Percentiles rank a stretch among this genome's conserved stretches.
These are phyloP conservation scores for Epichloe festucae DNA, from an alignment of 2,329 filamentous ascomycete species.

Conservation along the genomic window DNA sequence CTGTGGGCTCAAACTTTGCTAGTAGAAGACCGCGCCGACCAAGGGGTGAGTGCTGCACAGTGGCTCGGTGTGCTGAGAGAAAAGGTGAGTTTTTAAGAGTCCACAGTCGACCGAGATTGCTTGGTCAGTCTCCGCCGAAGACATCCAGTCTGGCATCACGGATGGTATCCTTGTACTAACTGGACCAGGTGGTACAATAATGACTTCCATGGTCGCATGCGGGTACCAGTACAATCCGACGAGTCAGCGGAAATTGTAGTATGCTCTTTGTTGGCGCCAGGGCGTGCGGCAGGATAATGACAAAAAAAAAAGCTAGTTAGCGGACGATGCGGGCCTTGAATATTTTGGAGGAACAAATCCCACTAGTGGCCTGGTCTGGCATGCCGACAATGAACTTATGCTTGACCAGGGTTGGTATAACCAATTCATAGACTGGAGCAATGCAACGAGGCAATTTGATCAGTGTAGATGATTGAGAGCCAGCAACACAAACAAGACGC, in stretches of 20 bases:
- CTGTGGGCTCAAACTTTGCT: slow-evolving; percentile 94
- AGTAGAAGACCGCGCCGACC: slow-evolving; percentile 88
- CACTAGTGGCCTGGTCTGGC: too few relatives aligned
- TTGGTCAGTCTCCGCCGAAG: not conserved
- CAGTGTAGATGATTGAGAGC: too few relatives aligned
- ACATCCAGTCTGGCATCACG: not conserved
- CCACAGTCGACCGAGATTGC: not conserved
- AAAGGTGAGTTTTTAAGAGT: slow-evolving; percentile 50
- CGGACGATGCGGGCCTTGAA: not conserved
- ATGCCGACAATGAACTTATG: too few relatives aligned
- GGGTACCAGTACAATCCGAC: not conserved
- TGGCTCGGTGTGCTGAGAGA: slow-evolving; percentile 87
- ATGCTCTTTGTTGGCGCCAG: not conserved
- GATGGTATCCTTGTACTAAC: not conserved
- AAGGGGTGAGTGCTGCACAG: slow-evolving; percentile 82
- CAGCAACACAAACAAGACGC: too few relatives aligned
- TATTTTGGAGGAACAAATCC: too few relatives aligned
- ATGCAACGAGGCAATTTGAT: too few relatives aligned
- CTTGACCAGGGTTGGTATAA: too few relatives aligned
- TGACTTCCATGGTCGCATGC: not conserved
- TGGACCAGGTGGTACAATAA: slow-evolving; percentile 1
- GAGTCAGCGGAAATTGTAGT: not conserved
- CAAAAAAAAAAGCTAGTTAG: not conserved
- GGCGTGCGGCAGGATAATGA: not conserved
- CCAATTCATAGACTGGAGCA: too few relatives aligned